Base-by-base conservation (phyloP, 1,284 basidiomycete genomes). In the Stereum hirsutum region DNA sequence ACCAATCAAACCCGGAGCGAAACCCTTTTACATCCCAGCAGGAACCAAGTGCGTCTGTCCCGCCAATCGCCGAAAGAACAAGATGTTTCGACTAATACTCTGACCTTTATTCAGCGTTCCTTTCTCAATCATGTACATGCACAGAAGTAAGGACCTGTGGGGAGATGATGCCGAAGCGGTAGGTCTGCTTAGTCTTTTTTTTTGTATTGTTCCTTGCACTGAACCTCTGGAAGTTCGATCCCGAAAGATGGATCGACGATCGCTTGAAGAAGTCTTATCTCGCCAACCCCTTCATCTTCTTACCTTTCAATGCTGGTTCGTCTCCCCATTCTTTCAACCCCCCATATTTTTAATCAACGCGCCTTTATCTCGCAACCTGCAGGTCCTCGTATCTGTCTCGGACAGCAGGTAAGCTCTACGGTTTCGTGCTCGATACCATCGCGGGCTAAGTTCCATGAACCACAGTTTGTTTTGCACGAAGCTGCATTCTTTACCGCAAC, bases 391-490 rank as follows among this genome's bases (percentile, higher is more conserved):
- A 54, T 58, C 45, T 55, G 54, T 46, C 45, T 56, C 20, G 54
- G 54, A 14, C 54, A 56, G 45, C 47, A 59, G 43, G 43, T 27
- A 28, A n/a, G 26, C 32, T 42, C 34, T 32, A 5, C 28, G 21
- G n/a, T 33, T 4, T n/a, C 26, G 30, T 27, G 8, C 39, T 41
- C 41, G 10, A 78, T 6, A 17, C 35, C 14, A 10, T 12, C 42
- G 24, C 31, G 10, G 14, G 12, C 21, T 11, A 39, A 20, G 28
- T 30, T n/a, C 8, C 28, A n/a, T n/a, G 10, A 8, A 8, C 8
- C n/a, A 30, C 28, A 65, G 55, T 66, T 65, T 50, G 67, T 68
- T 21, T 65, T 62, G 43, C 61, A 66, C 37, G 63, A 69, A 46
- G 50, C 58, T 1, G 65, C 63, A 12, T 67, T 62, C 48, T 57